Evolutionary conservation across 1,284 basidiomycete species (phyloP), one percentile per base, ranked within the genome.

Genomic region (Vanrija sp.): DNA sequence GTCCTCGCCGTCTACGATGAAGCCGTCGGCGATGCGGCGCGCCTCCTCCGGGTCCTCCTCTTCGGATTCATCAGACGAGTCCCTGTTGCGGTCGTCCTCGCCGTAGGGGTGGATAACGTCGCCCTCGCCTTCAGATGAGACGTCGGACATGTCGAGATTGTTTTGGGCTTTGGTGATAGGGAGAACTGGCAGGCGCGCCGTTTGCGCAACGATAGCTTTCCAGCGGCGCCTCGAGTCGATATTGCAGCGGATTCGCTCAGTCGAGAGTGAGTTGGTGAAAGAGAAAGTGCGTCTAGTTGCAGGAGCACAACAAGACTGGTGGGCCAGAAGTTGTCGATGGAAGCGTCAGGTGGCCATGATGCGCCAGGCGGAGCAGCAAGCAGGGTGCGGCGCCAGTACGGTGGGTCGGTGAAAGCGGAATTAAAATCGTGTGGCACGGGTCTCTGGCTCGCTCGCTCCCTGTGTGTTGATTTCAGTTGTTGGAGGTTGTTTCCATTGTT

Each of bases 41-140:
- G 63, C 65, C 60, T 75, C 76, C 45, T 76, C 75, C 39, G 63
- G 65, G 52, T 74, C 72, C 18, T 77, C 76, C 23, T 76, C 73
- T 4, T 72, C 72, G 31, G 71, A 71, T 54, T 77, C 75, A 45
- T 77, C 76, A 9, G 75, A 77, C 3, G 75, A 77, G 45, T 77
- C 76, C 47, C 64, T 64, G 41, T 61, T 59, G 35, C 52, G 54
- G 41, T 60, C 44, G 18, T 62, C 63, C 7, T 75, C 73, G 37
- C 74, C 74, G 41, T 67, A 68, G 7, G 72, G 72, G 38, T 73
- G 68, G 42, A 77, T 68, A 37, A 63, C 72, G 20, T 77, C 76
- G 23, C 76, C 76, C 53, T 71, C 69, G 23, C 74, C 75, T 57
- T 77, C 76, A n/a, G 67, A 68, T 9, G 72, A 71, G 15, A 65